These are phyloP conservation scores for Fusarium pseudonygamai DNA, from an alignment of 2,329 filamentous ascomycete species.

Conservation along the genomic window DNA sequence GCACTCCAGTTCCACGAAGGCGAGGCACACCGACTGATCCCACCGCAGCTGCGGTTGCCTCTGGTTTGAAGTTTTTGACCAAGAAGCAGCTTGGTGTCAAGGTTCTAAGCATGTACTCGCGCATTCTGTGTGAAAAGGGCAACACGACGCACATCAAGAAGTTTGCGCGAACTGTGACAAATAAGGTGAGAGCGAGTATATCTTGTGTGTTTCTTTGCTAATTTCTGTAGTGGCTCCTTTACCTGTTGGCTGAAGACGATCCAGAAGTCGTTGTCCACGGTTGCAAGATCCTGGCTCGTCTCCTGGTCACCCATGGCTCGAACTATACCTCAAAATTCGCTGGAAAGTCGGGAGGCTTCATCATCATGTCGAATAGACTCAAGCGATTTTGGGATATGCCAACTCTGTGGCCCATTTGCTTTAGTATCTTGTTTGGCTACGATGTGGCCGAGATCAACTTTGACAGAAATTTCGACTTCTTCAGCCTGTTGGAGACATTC, in stretches of 20 bases:
- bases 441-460: conserved; percentile 81
- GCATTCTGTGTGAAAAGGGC: conserved; percentile 78
- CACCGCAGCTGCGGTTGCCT: conserved; percentile 43
- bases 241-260: conserved; percentile 88
- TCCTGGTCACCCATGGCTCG: conserved; percentile 83
- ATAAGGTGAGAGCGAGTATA: conserved; percentile 70
- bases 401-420: conserved; percentile 85
- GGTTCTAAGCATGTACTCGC: conserved; percentile 80
- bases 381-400: conserved; percentile 90
- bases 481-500: conserved; percentile 79
- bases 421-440: conserved; percentile 86
- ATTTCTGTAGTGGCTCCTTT: conserved; percentile 79
- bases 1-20: conserved; percentile 52
- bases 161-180: conserved; percentile 94
- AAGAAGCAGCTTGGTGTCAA: conserved; percentile 78
- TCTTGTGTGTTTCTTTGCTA: not conserved
- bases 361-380: conserved; percentile 82
- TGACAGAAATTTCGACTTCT: conserved; percentile 77
- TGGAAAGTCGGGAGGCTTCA: conserved; percentile 85
- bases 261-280: conserved; percentile 83
- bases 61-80: conserved; percentile 56
- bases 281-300: conserved; percentile 81
- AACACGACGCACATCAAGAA: conserved; percentile 78
- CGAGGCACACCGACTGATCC: conserved; percentile 50
- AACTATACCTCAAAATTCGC: conserved; percentile 87